Evolutionary conservation across 225 moss, liverwort and hornwort species (phyloP).

Genomic region (Straminergon stramineum): DNA sequence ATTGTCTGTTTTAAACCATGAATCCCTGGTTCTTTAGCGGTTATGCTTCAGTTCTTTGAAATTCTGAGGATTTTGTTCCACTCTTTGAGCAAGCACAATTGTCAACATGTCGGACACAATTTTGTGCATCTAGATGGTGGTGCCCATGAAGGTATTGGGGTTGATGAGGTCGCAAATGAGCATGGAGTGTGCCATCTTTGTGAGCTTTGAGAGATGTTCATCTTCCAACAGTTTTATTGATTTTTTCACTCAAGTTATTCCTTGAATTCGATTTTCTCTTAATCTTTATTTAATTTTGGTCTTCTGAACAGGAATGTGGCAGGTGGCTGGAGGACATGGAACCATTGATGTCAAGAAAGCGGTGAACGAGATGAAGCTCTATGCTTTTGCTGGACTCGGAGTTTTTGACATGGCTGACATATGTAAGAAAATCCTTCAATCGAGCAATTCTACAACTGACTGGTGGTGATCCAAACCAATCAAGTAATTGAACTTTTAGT

Average conservation of each 20-base stretch:
- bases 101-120: neutral
- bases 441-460: neutral
- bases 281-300: neutral
- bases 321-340: conserved; percentile 59
- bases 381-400: conserved; percentile 41
- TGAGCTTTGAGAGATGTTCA: neutral
- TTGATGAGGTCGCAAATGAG: neutral
- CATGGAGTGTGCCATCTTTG: neutral
- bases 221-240: neutral
- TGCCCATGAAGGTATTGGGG: neutral
- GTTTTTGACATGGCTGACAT: conserved; percentile 62
- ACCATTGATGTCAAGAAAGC: conserved; percentile 37
- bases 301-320: conserved; percentile 43
- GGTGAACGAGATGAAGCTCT: conserved; percentile 41
- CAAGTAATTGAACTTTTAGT: neutral
- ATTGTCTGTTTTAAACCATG: neutral
- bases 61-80: neutral
- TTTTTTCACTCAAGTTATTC: neutral
- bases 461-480: neutral
- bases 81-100: neutral
- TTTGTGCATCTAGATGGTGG: neutral
- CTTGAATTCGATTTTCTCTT: neutral
- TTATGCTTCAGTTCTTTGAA: neutral
- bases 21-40: neutral
- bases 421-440: conserved; percentile 19